Conservation (phyloP, 371 early-diverging fungal species). For the Mortierella sp. region DNA sequence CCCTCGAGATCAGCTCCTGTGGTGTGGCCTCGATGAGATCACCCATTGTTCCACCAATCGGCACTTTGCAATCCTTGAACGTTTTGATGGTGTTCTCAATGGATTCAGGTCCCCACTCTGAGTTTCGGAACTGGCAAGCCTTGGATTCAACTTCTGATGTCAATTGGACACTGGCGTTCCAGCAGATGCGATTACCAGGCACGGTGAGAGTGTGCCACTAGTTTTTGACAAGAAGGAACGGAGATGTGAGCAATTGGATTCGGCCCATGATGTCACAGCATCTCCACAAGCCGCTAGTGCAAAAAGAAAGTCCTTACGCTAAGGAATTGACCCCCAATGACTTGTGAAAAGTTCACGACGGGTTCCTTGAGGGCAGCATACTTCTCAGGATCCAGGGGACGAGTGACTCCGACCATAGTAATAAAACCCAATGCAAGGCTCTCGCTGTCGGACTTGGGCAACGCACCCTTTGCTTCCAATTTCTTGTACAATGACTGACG, state of each 20-base stretch:
- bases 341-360: not conserved
- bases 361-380: conserved; percentile 2
- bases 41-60: conserved; percentile 19
- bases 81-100: conserved; percentile 7
- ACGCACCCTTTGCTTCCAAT: not conserved
- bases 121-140: conserved; percentile 5
- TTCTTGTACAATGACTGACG: conserved; percentile 16
- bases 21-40: conserved; percentile 21
- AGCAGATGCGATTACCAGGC: conserved; percentile 16
- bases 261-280: no score
- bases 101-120: conserved; percentile 23
- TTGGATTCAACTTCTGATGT: not conserved
- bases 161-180: conserved; percentile 12
- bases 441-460: conserved; percentile 13
- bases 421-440: not conserved
- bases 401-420: conserved; percentile 10
- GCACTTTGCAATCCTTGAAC: not conserved
- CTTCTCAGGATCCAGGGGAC: conserved; percentile 9
- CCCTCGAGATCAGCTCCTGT: conserved; percentile 18
- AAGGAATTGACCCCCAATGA: conserved; percentile 5
- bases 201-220: conserved; percentile 16
- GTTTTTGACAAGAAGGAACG: not conserved
- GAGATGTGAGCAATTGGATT: not conserved
- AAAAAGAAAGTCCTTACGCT: not conserved
- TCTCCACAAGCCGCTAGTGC: no score